phyloP scores from a whole-genome alignment of 352 stramenopile species.

The Phytophthora melonis region DNA sequence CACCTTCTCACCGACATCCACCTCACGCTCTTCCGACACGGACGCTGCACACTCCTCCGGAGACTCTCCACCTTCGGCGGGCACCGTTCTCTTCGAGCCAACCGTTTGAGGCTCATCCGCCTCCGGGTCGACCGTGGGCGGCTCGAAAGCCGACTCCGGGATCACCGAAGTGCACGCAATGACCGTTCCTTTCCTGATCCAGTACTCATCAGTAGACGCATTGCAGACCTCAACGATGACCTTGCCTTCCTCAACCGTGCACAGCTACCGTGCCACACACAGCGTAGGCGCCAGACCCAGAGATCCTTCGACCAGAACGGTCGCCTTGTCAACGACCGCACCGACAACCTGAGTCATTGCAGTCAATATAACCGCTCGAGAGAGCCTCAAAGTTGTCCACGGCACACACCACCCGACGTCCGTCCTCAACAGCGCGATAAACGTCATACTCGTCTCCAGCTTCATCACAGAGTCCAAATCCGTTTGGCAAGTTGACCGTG shows the following conservation, averaged over 20 bases:
- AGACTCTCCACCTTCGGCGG: not conserved
- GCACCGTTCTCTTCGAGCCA: not conserved
- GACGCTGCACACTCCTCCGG: not conserved
- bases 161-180: not conserved
- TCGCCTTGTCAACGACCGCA: not conserved
- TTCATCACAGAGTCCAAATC: not conserved
- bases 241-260: no score
- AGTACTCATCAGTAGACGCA: no score
- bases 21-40: not conserved
- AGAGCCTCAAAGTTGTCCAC: conserved; percentile 2
- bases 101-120: no score
- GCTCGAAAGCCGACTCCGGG: conserved; percentile 2
- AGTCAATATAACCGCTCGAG: conserved; percentile 3
- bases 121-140: not conserved
- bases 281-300: not conserved
- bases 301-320: conserved; percentile 8
- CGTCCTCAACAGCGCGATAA: not conserved
- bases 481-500: no score
- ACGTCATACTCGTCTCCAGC: not conserved
- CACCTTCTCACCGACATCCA: not conserved
- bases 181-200: no score
- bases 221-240: no score
- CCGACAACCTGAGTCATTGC: not conserved
- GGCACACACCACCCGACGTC: not conserved
- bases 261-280: not conserved